These are phyloP conservation scores for Metschnikowia bowlesiae DNA, from an alignment of 805 yeast genomes.

Conservation along the genomic window DNA sequence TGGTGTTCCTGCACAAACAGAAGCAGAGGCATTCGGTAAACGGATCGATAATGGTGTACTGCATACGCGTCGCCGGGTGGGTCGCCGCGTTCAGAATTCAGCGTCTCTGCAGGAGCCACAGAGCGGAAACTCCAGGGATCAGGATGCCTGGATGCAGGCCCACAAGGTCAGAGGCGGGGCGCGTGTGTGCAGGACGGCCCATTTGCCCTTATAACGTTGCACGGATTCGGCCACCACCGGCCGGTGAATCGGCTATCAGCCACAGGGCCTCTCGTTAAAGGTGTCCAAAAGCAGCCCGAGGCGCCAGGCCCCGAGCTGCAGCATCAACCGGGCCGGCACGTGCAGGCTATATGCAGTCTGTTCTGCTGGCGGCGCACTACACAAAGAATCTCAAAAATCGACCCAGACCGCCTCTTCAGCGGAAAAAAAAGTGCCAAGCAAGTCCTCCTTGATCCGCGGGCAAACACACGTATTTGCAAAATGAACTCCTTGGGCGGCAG, in stretches of 20 bases:
- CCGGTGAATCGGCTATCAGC: too few species aligned
- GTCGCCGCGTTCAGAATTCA: too few species aligned
- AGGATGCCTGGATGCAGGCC: background rate
- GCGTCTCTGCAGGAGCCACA: background rate
- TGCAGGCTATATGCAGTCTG: background rate
- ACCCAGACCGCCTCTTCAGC: background rate
- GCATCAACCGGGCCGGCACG: background rate
- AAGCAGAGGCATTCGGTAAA: too few species aligned
- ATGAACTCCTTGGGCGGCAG: constrained; percentile 21
- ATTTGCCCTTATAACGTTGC: too few species aligned
- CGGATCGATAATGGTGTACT: background rate
- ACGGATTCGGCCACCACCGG: too few species aligned
- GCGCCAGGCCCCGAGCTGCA: too few species aligned
- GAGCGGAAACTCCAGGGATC: background rate
- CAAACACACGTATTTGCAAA: constrained; percentile 6
- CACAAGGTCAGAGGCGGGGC: background rate
- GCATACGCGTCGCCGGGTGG: too few species aligned
- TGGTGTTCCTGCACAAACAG: too few species aligned
- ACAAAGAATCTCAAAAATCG: background rate
- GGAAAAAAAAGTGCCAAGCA: background rate
- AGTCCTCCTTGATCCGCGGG: background rate
- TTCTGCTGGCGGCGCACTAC: constrained; percentile 2
- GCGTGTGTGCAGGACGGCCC: background rate
- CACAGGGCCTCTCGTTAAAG: too few species aligned
- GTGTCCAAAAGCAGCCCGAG: too few species aligned